phyloP scores from a whole-genome alignment of 306 rosid species.

The Crotalaria pallida region DNA sequence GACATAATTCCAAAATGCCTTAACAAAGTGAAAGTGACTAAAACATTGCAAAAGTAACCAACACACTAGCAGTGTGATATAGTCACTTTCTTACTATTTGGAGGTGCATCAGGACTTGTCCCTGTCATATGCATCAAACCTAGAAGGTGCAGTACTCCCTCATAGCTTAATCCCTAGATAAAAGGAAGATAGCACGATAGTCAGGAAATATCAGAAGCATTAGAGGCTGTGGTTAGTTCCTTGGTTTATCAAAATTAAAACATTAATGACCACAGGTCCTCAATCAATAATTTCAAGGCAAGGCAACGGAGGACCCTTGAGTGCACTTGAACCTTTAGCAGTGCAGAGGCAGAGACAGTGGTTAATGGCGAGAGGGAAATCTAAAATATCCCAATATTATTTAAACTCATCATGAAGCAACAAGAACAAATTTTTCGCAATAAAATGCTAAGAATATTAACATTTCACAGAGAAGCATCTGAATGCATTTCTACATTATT shows the following conservation, averaged over 20 bases:
- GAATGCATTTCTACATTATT: not conserved
- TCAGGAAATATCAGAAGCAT: slow-evolving; percentile 5
- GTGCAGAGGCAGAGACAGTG: not conserved
- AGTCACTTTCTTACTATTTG: slow-evolving; percentile 37
- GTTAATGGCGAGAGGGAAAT: not conserved
- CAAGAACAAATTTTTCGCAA: not conserved
- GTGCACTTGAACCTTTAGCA: not conserved
- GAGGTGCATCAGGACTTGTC: slow-evolving; percentile 44
- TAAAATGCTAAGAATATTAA: not conserved
- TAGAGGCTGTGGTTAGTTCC: not conserved
- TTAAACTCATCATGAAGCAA: not conserved
- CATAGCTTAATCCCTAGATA: slow-evolving; percentile 51
- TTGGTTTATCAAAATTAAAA: not conserved
- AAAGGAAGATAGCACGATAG: slow-evolving; percentile 9
- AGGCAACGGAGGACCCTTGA: not conserved
- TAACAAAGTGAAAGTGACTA: not conserved
- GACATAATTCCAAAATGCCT: not conserved
- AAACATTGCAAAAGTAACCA: not conserved
- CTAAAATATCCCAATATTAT: not conserved
- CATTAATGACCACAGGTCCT: not conserved
- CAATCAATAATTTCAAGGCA: not conserved
- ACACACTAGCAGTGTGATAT: not conserved
- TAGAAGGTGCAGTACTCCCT: slow-evolving; percentile 65
- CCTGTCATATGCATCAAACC: slow-evolving; percentile 65
- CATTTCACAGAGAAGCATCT: not conserved